Conservation (phyloP, 1,139 yeast genomes). For the Geotrichum reessii region DNA sequence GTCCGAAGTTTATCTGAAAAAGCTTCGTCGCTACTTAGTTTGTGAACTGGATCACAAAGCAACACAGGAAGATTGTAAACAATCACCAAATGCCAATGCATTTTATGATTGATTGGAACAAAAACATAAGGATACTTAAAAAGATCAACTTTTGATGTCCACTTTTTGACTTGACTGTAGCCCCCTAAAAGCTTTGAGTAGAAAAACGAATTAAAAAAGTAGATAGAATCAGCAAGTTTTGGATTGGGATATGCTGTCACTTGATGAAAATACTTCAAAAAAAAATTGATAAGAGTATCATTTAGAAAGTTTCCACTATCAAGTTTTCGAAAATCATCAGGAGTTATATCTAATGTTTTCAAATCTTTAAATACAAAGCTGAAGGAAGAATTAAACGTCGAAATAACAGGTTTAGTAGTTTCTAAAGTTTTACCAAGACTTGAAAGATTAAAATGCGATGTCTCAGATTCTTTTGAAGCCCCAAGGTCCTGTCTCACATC, state of each 20-base stretch:
- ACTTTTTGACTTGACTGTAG: constrained; percentile 63
- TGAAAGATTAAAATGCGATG: background rate
- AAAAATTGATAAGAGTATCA: constrained; percentile 41
- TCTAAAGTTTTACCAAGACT: background rate
- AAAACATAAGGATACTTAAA: constrained; percentile 57
- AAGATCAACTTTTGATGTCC: constrained; percentile 71
- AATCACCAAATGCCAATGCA: constrained; percentile 80
- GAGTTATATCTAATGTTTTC: constrained; percentile 30
- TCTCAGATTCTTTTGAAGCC: background rate
- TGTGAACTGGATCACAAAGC: background rate
- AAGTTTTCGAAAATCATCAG: constrained; percentile 35
- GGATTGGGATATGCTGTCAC: constrained; percentile 11
- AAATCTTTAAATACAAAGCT: constrained; percentile 28
- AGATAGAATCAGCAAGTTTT: constrained; percentile 37
- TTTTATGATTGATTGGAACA: constrained; percentile 72
- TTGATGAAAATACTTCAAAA: constrained; percentile 29
- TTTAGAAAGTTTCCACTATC: constrained; percentile 38
- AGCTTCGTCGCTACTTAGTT: background rate
- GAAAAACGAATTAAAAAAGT: constrained; percentile 80
- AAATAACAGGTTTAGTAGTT: background rate
- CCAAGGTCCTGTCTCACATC: background rate
- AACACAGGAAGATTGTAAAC: constrained; percentile 29
- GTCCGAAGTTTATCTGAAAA: background rate
- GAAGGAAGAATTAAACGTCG: constrained; percentile 18
- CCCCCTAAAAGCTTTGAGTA: constrained; percentile 41